phyloP scores from a whole-genome alignment of 345 rosid species.

The Pistacia integerrima region DNA sequence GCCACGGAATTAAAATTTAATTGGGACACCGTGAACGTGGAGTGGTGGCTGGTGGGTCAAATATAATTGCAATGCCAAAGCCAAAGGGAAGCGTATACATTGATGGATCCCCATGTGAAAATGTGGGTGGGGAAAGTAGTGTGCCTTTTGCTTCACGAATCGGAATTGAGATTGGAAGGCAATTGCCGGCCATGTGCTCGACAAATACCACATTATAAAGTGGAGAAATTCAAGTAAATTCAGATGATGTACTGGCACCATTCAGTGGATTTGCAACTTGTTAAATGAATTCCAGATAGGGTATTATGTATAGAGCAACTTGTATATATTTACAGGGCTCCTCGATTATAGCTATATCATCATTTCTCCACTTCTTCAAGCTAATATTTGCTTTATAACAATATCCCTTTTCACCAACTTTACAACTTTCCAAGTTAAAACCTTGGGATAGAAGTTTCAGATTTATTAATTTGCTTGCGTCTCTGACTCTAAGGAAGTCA shows the following conservation, averaged over 20 bases:
- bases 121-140: constrained; percentile 8
- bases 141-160: constrained; percentile 44
- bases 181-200: constrained; percentile 28
- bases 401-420: not conserved
- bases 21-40: not conserved
- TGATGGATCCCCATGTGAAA: constrained; percentile 10
- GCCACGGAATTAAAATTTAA: not conserved
- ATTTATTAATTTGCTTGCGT: no score
- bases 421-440: no score
- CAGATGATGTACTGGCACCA: not conserved
- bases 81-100: not conserved
- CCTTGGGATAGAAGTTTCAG: no score
- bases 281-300: constrained; percentile 21
- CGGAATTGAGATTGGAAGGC: constrained; percentile 12
- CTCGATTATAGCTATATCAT: not conserved
- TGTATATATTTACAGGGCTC: not conserved
- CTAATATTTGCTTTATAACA: not conserved
- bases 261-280: not conserved
- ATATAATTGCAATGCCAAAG: constrained; percentile 1
- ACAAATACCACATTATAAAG: not conserved
- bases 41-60: not conserved
- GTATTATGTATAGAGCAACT: not conserved
- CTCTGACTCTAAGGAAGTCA: no score
- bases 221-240: constrained; percentile 4
- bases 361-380: constrained; percentile 26